These are phyloP conservation scores for Microbotryum silenes-acaulis DNA, from an alignment of 1,284 basidiomycete species.

Conservation along the genomic window DNA sequence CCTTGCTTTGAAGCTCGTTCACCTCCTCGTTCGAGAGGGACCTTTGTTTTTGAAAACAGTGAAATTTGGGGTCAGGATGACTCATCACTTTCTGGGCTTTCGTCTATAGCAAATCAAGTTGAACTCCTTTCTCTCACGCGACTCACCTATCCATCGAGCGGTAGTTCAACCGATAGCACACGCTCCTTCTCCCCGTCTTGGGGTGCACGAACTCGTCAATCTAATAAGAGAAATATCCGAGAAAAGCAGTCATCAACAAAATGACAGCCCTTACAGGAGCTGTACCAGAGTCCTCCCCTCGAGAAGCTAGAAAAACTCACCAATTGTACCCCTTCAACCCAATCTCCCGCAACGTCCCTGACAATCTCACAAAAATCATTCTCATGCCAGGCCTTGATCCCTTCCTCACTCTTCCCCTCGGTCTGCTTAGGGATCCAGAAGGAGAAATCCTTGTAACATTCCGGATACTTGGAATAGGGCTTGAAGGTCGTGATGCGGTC, in stretches of 20 bases:
- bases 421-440: slow-evolving; percentile 66
- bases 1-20: slow-evolving; percentile 60
- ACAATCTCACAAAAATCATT: slow-evolving; percentile 97
- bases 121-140: neutral
- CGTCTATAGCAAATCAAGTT: too few relatives aligned
- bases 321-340: slow-evolving; percentile 82
- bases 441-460: slow-evolving; percentile 81
- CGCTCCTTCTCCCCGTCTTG: slow-evolving; percentile 68
- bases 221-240: slow-evolving; percentile 44
- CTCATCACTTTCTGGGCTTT: too few relatives aligned
- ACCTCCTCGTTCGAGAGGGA: slow-evolving; percentile 85
- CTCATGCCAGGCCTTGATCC: slow-evolving; percentile 57
- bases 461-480: slow-evolving; percentile 81
- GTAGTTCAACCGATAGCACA: slow-evolving; percentile 90
- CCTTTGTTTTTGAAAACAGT: slow-evolving; percentile 42
- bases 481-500: slow-evolving; percentile 72
- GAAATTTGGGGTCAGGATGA: too few relatives aligned
- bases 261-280: too few relatives aligned
- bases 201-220: slow-evolving; percentile 90
- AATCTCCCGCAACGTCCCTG: slow-evolving; percentile 80
- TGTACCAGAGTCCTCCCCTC: too few relatives aligned
- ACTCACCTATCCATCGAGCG: slow-evolving; percentile 86
- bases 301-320: slow-evolving; percentile 44
- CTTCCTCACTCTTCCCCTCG: neutral
- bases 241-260: neutral